Percentiles rank a stretch among this genome's conserved stretches.
Conservation (phyloP, 176 grass and related monocot species). For the Ensete ventricosum region DNA sequence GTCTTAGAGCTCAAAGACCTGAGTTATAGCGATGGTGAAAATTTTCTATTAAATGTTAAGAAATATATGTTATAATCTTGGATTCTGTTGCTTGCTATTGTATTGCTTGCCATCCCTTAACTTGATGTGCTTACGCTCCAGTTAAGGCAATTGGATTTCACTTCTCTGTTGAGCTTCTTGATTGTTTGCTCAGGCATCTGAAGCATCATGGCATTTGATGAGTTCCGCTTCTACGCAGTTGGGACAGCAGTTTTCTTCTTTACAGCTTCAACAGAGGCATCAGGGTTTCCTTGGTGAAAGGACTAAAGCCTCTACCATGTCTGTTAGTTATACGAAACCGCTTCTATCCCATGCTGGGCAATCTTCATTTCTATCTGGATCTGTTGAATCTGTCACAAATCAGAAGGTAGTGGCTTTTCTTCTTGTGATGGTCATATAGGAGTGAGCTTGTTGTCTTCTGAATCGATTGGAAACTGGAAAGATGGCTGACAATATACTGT, state of each 20-base stretch:
- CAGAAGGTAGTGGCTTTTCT: conserved; percentile 45
- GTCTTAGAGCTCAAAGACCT: neutral
- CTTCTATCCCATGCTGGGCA: conserved; percentile 32
- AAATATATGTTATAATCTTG: no score
- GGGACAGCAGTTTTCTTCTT: conserved; percentile 56
- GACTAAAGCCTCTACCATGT: conserved; percentile 32
- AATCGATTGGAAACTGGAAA: neutral
- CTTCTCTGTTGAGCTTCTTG: conserved; percentile 3
- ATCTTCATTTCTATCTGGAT: conserved; percentile 27
- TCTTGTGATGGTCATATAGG: conserved; percentile 1
- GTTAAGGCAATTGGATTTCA: no score
- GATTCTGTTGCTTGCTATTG: neutral
- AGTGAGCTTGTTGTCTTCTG: neutral
- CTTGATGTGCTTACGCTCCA: neutral
- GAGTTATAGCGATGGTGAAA: neutral
- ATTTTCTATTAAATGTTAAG: no score
- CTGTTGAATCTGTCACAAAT: conserved; percentile 47
- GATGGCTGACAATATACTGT: neutral
- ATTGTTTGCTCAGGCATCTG: conserved; percentile 44
- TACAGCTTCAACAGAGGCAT: conserved; percentile 61
- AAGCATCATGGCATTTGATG: conserved; percentile 74
- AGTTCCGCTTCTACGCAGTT: conserved; percentile 52
- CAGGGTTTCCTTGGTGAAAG: conserved; percentile 72
- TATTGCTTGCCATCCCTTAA: neutral
- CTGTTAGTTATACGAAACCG: conserved; percentile 41